Percentiles rank a stretch among this genome's conserved stretches.
phyloP scores from a whole-genome alignment of 305 asterid genomes.

The Fraxinus velutina region DNA sequence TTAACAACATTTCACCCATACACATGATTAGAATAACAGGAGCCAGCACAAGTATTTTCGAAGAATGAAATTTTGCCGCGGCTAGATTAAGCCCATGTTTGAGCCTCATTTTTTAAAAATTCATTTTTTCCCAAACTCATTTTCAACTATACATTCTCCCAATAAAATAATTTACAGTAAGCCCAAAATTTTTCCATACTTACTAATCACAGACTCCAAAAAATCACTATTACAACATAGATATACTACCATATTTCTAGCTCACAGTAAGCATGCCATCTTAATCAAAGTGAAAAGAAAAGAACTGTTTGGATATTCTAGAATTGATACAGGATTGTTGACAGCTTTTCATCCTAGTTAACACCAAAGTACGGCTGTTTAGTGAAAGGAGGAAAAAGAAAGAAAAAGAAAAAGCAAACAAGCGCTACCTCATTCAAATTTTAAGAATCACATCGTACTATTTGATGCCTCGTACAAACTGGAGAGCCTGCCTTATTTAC shows the following conservation, averaged over 20 bases:
- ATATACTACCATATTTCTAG: neutral
- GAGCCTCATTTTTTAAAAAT: neutral
- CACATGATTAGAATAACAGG: neutral
- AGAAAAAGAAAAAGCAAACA: neutral
- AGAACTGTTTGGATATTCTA: neutral
- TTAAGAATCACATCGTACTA: neutral
- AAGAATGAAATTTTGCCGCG: neutral
- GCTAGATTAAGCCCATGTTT: neutral
- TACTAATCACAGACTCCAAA: neutral
- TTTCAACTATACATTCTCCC: neutral
- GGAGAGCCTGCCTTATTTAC: conserved; percentile 3
- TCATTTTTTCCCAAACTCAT: neutral
- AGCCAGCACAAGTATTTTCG: neutral
- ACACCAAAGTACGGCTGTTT: neutral
- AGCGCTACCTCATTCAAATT: conserved; percentile 16
- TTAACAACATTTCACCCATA: conserved; percentile 20
- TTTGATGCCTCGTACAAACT: neutral
- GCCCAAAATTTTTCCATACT: neutral
- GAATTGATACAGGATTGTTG: neutral
- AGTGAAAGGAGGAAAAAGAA: neutral
- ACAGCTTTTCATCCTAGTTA: neutral
- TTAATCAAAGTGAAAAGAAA: neutral
- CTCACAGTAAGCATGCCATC: neutral
- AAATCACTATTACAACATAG: neutral
- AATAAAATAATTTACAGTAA: neutral